A percentile compares a stretch with the other conserved stretches of the same genome.
phyloP scores from a whole-genome alignment of 768 basidiomycete species.

The Thelephora aurantiotincta region DNA sequence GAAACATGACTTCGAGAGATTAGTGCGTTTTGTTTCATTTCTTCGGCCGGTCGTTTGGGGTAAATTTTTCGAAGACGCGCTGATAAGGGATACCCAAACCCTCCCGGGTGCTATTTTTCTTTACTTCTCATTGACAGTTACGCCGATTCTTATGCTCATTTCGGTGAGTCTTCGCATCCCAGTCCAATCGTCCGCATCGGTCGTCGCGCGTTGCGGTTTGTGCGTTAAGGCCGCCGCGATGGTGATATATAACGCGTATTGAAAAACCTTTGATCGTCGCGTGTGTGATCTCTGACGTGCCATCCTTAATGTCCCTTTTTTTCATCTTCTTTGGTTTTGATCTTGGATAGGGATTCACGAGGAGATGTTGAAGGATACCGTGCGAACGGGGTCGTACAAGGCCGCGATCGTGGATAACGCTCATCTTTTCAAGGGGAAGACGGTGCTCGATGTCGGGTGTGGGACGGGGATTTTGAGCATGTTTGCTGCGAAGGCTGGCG shows the following conservation, averaged over 20 bases:
- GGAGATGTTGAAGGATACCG: slow-evolving; percentile 97
- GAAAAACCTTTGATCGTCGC: not conserved
- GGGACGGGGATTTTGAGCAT: slow-evolving; percentile 97
- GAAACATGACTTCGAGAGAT: too few species aligned
- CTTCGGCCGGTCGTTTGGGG: too few species aligned
- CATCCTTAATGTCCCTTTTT: not conserved
- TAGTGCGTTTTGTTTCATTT: too few species aligned
- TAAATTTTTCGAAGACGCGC: too few species aligned
- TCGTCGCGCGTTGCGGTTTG: not conserved
- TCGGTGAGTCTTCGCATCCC: slow-evolving; percentile 40
- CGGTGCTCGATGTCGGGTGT: slow-evolving; percentile 95
- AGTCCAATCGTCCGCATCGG: too few species aligned
- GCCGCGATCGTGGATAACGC: slow-evolving; percentile 88
- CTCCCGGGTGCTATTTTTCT: too few species aligned
- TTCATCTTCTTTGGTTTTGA: not conserved
- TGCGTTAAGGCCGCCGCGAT: too few species aligned
- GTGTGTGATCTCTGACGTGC: not conserved
- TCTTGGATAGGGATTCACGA: slow-evolving; percentile 75
- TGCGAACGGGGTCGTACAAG: slow-evolving; percentile 92
- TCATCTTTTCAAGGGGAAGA: slow-evolving; percentile 94
- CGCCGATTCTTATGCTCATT: slow-evolving; percentile 93
- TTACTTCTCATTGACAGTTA: slow-evolving; percentile 37
- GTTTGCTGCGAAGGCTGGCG: slow-evolving; percentile 96
- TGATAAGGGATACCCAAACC: too few species aligned
- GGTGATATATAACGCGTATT: too few species aligned